phyloP scores from a whole-genome alignment of 306 rosid genomes.

The Spatholobus suberectus region DNA sequence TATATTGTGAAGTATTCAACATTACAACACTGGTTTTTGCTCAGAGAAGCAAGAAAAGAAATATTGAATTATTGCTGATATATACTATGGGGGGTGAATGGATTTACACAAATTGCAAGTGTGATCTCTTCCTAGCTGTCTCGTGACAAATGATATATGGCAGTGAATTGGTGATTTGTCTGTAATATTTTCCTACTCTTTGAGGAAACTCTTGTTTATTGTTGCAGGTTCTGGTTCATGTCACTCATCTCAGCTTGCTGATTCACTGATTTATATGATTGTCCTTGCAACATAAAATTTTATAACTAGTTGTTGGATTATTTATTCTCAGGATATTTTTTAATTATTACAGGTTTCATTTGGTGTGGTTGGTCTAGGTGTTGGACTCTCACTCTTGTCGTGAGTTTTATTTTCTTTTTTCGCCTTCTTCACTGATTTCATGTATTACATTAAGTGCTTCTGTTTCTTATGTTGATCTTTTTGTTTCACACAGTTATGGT shows the following conservation, averaged over 20 bases:
- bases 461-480: slow-evolving; percentile 29
- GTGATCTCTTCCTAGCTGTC: background rate
- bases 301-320: background rate
- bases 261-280: background rate
- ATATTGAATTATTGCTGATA: background rate
- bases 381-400: slow-evolving; percentile 82
- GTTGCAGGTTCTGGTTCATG: background rate
- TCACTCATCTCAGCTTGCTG: background rate
- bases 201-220: background rate
- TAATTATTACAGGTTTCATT: slow-evolving; percentile 74
- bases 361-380: slow-evolving; percentile 78
- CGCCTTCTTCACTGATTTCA: background rate
- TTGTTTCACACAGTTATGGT: slow-evolving; percentile 69
- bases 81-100: background rate
- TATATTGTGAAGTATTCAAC: background rate
- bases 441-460: slow-evolving; percentile 3
- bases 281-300: background rate
- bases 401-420: slow-evolving; percentile 44
- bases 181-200: background rate
- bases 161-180: background rate
- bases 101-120: background rate
- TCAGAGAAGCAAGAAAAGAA: background rate
- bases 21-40: background rate
- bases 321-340: slow-evolving; percentile 19
- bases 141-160: background rate